phyloP scores from a whole-genome alignment of 1,284 basidiomycete species.

The Ceratobasidium sp. region DNA sequence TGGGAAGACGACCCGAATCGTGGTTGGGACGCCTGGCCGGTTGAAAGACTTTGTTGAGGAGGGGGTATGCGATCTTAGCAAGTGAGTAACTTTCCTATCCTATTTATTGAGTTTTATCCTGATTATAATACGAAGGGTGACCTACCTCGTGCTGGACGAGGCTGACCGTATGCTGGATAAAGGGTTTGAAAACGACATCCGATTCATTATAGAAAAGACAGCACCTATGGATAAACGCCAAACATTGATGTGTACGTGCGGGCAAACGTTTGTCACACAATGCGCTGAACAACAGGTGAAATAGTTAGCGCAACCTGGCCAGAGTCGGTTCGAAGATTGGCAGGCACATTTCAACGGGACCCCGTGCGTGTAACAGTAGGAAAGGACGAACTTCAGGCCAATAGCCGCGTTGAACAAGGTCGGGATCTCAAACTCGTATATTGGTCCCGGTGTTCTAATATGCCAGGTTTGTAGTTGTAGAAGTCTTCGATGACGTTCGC shows the following conservation, averaged over 20 bases:
- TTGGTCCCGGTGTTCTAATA: background rate
- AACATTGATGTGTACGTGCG: constrained; percentile 88
- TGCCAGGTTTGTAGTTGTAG: constrained; percentile 62
- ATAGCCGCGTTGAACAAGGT: constrained; percentile 85
- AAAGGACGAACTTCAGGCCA: constrained; percentile 94
- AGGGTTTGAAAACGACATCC: constrained; percentile 98
- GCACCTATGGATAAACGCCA: constrained; percentile 76
- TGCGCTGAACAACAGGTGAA: constrained; percentile 37
- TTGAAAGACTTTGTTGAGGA: constrained; percentile 91
- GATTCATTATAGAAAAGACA: constrained; percentile 86
- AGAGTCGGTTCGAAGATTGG: constrained; percentile 93
- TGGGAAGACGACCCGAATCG: constrained; percentile 68
- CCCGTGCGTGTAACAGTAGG: constrained; percentile 95
- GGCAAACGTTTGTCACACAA: background rate
- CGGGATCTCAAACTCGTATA: constrained; percentile 40
- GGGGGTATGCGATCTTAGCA: constrained; percentile 83
- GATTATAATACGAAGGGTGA: constrained; percentile 64
- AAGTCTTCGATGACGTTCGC: constrained; percentile 89
- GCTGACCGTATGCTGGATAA: constrained; percentile 99
- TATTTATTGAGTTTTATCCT: constrained; percentile 26
- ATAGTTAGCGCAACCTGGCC: constrained; percentile 98
- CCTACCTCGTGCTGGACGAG: constrained; percentile 95
- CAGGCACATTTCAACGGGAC: constrained; percentile 86
- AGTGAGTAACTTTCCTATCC: constrained; percentile 59
- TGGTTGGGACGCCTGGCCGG: constrained; percentile 95